Base-by-base conservation (phyloP, 495 filamentous ascomycete species). In the Hypoxylon fragiforme region DNA sequence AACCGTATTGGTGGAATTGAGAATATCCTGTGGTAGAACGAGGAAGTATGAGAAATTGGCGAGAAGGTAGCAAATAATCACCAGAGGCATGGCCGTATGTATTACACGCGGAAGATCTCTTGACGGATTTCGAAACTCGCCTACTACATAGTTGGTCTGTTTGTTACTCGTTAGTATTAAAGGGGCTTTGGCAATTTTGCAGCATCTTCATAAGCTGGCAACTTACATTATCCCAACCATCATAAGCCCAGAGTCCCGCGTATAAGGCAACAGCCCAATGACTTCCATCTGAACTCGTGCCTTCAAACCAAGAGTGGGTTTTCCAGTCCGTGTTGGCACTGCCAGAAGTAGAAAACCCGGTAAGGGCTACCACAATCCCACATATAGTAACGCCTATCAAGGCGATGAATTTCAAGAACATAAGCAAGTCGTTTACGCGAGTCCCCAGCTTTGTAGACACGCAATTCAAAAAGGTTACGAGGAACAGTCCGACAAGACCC, bases 201-300 rank as follows among this genome's bases (percentile, higher is more conserved):
- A 35, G 26, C 11, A 16, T 14, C 14, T 14, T 9, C 13, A 20
- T 18, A 15, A n/a, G 31, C n/a, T 1, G 32, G 26, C 15, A 54
- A 77, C 88, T 74, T 71, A 94, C 92, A 70, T 98, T 98, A 66
- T 98, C 94, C 94, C 94, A 98, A 14, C 94, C 94, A 64, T 98
- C 94, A 72, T 92, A 98, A 2, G 94, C 94, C 94, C 94, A 98
- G 1, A 98, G 77, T 7, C 94, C 94, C 19, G 91, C 92, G 70
- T 98, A 98, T 50, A 98, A 69, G 3, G 94, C 94, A 43, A 97
- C 88, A 12, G 91, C 91, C 85, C 89, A 95, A 55, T 83, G 84
- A 12, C 86, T 90, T 12, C 85, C 78, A 66, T 90, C 84, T n/a
- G 81, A 80, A 58, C 76, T 88, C 8, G 91, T 96, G 31, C 85